These are phyloP conservation scores for Teratosphaeriaceae sp. DNA, from an alignment of 2,329 filamentous ascomycete species.

Conservation along the genomic window DNA sequence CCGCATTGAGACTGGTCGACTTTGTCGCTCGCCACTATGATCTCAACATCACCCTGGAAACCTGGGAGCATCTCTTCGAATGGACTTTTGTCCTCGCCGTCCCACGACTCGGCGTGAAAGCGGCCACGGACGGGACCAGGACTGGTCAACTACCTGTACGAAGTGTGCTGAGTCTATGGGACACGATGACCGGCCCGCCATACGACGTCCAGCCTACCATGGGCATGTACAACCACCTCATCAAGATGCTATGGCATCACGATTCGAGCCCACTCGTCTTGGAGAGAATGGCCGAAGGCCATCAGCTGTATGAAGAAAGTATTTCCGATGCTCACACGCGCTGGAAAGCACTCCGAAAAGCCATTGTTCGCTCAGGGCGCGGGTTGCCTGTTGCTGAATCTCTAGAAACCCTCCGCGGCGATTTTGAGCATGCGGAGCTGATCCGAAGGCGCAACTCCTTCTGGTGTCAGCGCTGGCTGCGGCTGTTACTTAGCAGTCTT, in stretches of 20 bases:
- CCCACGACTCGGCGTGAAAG: slow-evolving; percentile 27
- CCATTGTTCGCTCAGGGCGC: not conserved
- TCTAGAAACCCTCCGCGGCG: slow-evolving; percentile 9
- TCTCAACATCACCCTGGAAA: slow-evolving; percentile 48
- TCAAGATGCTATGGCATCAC: slow-evolving; percentile 20
- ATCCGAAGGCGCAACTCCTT: slow-evolving; percentile 15
- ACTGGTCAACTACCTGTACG: slow-evolving; percentile 32
- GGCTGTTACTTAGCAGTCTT: slow-evolving; percentile 17
- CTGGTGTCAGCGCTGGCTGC: slow-evolving; percentile 24
- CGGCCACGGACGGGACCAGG: slow-evolving; percentile 25
- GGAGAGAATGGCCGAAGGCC: slow-evolving; percentile 19
- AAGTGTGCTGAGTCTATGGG: slow-evolving; percentile 50
- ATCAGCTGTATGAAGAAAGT: slow-evolving; percentile 7
- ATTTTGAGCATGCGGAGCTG: slow-evolving; percentile 16
- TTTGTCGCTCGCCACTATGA: slow-evolving; percentile 55
- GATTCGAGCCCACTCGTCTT: slow-evolving; percentile 13
- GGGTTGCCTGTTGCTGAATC: not conserved
- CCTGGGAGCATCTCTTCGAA: slow-evolving; percentile 62
- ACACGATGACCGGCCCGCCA: slow-evolving; percentile 52
- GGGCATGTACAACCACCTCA: slow-evolving; percentile 43
- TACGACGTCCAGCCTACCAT: slow-evolving; percentile 53
- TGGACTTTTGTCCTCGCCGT: slow-evolving; percentile 56
- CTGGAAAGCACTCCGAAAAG: not conserved
- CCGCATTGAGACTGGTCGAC: slow-evolving; percentile 55
- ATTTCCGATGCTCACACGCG: not conserved